Evolutionary conservation across 441 rosid species (phyloP).

Genomic region (Gossypium schwendimanii): DNA sequence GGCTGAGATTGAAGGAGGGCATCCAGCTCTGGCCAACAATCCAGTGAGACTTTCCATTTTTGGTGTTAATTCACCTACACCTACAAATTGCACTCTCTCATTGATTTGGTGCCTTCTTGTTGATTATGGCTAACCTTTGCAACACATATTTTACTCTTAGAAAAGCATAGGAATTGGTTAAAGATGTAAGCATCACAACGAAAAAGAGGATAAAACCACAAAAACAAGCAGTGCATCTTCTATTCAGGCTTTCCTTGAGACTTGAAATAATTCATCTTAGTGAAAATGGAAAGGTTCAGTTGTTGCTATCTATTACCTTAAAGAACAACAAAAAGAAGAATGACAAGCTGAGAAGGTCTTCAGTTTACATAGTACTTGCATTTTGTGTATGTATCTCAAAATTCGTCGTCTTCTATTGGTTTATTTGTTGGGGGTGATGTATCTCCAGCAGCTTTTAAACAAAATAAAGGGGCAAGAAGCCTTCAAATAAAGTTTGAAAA

Average conservation of each 20-base stretch:
- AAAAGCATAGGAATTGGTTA: not conserved
- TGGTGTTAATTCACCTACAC: constrained; percentile 18
- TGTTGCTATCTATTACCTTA: constrained; percentile 34
- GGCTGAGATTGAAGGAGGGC: constrained; percentile 7
- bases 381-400: not conserved
- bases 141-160: not conserved
- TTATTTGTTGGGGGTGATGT: constrained; percentile 32
- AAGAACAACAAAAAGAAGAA: constrained; percentile 46
- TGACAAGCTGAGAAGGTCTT: constrained; percentile 31
- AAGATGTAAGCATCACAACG: constrained; percentile 30
- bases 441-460: constrained; percentile 21
- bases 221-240: not conserved
- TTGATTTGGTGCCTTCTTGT: constrained; percentile 56
- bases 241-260: constrained; percentile 4
- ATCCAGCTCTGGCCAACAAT: constrained; percentile 70
- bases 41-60: constrained; percentile 26
- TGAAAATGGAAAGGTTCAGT: constrained; percentile 38
- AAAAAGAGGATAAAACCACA: not conserved
- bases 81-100: constrained; percentile 16
- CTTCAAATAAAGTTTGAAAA: constrained; percentile 47
- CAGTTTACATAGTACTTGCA: not conserved
- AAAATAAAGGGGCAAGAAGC: constrained; percentile 22
- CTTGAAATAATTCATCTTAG: not conserved
- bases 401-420: not conserved
- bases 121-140: constrained; percentile 51